phyloP scores from a whole-genome alignment of 164 flowering plant species.

The Magnolia changhungtana region DNA sequence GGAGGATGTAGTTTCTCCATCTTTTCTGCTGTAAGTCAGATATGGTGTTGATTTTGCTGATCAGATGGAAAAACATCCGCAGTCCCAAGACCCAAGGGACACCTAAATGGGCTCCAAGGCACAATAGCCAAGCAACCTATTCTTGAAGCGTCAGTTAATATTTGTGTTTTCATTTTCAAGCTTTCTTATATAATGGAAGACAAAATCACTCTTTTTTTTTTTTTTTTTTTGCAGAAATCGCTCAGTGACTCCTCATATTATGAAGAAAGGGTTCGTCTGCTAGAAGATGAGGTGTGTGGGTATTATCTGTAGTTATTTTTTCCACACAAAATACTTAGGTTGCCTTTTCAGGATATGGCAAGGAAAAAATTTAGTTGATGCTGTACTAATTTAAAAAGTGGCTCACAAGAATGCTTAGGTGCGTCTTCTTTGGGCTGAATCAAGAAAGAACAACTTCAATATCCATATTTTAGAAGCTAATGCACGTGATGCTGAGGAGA shows the following conservation, averaged over 20 bases:
- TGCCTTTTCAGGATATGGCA: neutral
- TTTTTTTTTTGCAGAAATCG: slow-evolving; percentile 12
- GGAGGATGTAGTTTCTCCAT: no score
- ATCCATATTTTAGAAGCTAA: slow-evolving; percentile 47
- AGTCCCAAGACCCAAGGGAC: neutral
- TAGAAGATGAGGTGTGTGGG: slow-evolving; percentile 59
- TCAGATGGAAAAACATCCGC: no score
- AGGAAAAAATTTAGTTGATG: neutral
- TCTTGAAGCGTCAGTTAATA: neutral
- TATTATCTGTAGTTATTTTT: neutral
- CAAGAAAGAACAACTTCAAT: slow-evolving; percentile 68
- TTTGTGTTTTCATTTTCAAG: neutral
- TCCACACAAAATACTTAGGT: neutral
- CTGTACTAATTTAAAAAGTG: slow-evolving; percentile 25
- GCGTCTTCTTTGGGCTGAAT: slow-evolving; percentile 57
- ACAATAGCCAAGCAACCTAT: neutral
- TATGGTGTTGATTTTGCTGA: no score
- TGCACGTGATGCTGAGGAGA: slow-evolving; percentile 49
- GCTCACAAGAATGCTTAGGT: slow-evolving; percentile 47
- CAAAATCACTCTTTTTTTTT: no score
- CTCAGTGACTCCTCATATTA: slow-evolving; percentile 38
- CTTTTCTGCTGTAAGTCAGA: no score
- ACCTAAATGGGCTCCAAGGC: neutral
- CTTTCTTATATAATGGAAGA: neutral
- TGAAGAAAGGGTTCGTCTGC: slow-evolving; percentile 35